Evolutionary conservation across 768 basidiomycete genomes (phyloP).

Genomic region (Lactarius tabidus): DNA sequence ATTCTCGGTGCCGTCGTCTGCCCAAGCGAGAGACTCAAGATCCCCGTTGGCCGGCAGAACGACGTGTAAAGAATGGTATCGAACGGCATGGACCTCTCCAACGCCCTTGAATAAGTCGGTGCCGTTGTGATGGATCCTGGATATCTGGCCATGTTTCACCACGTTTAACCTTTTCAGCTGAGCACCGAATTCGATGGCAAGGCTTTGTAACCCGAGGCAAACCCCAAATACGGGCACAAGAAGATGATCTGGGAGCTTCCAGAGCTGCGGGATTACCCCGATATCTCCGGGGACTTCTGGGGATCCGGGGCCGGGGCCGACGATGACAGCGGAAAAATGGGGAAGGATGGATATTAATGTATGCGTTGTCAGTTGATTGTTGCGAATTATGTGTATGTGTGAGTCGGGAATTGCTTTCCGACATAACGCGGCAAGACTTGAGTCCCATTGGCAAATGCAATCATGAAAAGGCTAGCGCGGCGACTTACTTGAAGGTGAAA

Average conservation of each 20-base stretch:
- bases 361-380: slow-evolving; percentile 52
- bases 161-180: slow-evolving; percentile 51
- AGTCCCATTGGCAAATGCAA: not conserved
- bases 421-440: slow-evolving; percentile 70
- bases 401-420: slow-evolving; percentile 58
- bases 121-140: slow-evolving; percentile 54
- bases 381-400: slow-evolving; percentile 66
- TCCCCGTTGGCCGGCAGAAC: slow-evolving; percentile 43
- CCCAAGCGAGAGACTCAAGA: slow-evolving; percentile 68
- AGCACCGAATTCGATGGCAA: slow-evolving; percentile 63
- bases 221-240: slow-evolving; percentile 77
- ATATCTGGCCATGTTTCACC: slow-evolving; percentile 81
- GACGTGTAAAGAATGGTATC: slow-evolving; percentile 78
- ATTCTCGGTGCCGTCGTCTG: slow-evolving; percentile 62
- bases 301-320: slow-evolving; percentile 81
- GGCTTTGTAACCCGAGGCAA: slow-evolving; percentile 77
- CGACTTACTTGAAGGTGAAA: slow-evolving; percentile 83
- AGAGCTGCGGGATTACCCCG: slow-evolving; percentile 65
- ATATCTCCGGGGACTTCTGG: slow-evolving; percentile 59
- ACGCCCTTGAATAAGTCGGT: slow-evolving; percentile 59
- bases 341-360: slow-evolving; percentile 50
- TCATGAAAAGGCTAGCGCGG: not conserved
- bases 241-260: slow-evolving; percentile 52
- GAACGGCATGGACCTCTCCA: slow-evolving; percentile 53
- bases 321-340: slow-evolving; percentile 63